phyloP scores from a whole-genome alignment of 352 stramenopile species.

The Paralagenidium karlingii region DNA sequence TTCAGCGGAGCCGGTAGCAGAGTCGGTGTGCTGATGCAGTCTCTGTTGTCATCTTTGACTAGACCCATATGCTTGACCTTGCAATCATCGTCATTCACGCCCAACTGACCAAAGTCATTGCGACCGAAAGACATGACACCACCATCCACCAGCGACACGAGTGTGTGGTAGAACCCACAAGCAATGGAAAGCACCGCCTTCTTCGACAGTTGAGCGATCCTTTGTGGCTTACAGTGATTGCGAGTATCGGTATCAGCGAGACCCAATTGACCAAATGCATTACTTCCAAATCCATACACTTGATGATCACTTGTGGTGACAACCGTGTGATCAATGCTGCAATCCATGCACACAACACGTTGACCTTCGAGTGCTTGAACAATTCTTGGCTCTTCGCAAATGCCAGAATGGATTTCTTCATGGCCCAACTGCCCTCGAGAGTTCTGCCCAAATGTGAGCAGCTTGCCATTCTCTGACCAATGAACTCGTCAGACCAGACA shows the following conservation, averaged over 20 bases:
- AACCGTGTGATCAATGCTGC: too few relatives aligned
- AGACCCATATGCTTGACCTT: constrained; percentile 91
- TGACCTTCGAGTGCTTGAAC: constrained; percentile 9
- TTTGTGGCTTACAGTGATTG: too few relatives aligned
- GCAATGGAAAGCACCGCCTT: constrained; percentile 65
- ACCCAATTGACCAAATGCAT: constrained; percentile 88
- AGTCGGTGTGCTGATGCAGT: constrained; percentile 29
- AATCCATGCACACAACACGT: too few relatives aligned
- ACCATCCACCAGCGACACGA: constrained; percentile 63
- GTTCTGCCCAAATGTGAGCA: constrained; percentile 90
- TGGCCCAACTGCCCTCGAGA: constrained; percentile 82
- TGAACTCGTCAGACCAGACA: constrained; percentile 15
- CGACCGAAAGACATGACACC: constrained; percentile 81
- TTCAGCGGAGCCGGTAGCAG: constrained; percentile 40
- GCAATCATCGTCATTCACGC: constrained; percentile 34
- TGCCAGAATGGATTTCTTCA: constrained; percentile 14
- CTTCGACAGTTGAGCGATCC: constrained; percentile 22
- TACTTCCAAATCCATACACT: too few relatives aligned
- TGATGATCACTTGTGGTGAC: too few relatives aligned
- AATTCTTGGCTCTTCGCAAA: constrained; percentile 28
- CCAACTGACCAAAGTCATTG: constrained; percentile 89
- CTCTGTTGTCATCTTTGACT: constrained; percentile 41
- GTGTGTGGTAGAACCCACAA: constrained; percentile 90
- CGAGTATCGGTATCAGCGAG: constrained; percentile 37
- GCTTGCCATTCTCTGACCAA: constrained; percentile 44